Conservation (phyloP, 2,329 filamentous ascomycete genomes). For the Achaetomium macrosporum region DNA sequence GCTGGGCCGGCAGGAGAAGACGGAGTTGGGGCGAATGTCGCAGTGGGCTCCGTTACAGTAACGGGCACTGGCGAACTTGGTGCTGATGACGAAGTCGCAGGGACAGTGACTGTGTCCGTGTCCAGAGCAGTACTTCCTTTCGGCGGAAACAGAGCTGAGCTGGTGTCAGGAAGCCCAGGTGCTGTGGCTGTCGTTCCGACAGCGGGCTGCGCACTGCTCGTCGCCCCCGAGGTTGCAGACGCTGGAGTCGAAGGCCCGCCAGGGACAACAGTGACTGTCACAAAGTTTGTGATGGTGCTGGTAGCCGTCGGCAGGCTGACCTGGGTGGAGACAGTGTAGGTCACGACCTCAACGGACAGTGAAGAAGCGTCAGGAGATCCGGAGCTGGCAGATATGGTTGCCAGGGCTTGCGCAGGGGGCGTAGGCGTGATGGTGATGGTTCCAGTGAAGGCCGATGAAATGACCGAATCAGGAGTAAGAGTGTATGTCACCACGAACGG, state of each 20-base stretch:
- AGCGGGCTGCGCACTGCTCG: too few species aligned
- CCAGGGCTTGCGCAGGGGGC: background rate
- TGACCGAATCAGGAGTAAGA: slow-evolving; percentile 10
- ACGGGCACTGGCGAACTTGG: background rate
- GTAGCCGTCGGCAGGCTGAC: background rate
- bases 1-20: background rate
- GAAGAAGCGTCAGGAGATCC: background rate
- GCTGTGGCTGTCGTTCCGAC: background rate
- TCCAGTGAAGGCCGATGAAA: slow-evolving; percentile 17
- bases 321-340: background rate
- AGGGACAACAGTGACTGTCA: background rate
- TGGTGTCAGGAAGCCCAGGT: too few species aligned
- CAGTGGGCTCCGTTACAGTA: slow-evolving; percentile 1
- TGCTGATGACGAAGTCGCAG: background rate
- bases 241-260: too few species aligned
- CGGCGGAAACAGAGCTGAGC: too few species aligned
- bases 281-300: background rate
- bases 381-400: background rate
- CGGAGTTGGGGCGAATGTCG: background rate
- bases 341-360: background rate
- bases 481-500: slow-evolving; percentile 20
- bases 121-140: background rate
- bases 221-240: too few species aligned
- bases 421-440: slow-evolving; percentile 19
- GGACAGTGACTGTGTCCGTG: background rate